phyloP scores from a whole-genome alignment of 768 basidiomycete genomes.

The Kondoa malvinella region DNA sequence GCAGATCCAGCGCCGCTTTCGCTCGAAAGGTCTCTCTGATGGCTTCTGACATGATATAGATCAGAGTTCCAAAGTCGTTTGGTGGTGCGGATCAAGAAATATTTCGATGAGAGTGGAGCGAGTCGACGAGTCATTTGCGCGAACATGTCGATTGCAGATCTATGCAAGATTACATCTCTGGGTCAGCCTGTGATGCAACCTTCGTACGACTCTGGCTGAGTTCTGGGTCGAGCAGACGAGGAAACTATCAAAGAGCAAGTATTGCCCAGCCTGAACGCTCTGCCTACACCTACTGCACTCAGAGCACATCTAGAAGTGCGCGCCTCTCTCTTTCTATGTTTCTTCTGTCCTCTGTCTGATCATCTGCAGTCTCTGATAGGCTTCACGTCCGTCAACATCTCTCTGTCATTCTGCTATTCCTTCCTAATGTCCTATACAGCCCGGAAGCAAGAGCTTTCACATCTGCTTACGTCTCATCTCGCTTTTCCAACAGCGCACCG shows the following conservation, averaged over 20 bases:
- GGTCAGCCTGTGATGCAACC: too few relatives aligned
- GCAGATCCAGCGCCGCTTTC: constrained; percentile 11
- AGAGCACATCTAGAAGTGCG: not conserved
- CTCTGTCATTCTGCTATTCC: not conserved
- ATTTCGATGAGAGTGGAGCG: too few relatives aligned
- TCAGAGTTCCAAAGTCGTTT: too few relatives aligned
- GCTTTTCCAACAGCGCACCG: not conserved
- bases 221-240: not conserved
- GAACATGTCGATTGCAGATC: not conserved
- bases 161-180: too few relatives aligned
- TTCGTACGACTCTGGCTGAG: too few relatives aligned
- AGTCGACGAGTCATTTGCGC: too few relatives aligned
- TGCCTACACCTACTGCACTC: not conserved
- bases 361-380: not conserved
- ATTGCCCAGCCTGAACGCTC: not conserved
- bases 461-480: not conserved
- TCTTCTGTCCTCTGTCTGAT: too few relatives aligned
- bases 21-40: not conserved
- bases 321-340: too few relatives aligned
- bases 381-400: not conserved
- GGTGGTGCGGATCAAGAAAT: too few relatives aligned
- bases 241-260: not conserved
- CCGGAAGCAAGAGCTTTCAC: not conserved
- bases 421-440: not conserved
- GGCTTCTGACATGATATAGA: constrained; percentile 1